Evolutionary conservation across 768 basidiomycete species (phyloP), one percentile per base, ranked within the genome.

Genomic region (Symmetrospora coprosmae): DNA sequence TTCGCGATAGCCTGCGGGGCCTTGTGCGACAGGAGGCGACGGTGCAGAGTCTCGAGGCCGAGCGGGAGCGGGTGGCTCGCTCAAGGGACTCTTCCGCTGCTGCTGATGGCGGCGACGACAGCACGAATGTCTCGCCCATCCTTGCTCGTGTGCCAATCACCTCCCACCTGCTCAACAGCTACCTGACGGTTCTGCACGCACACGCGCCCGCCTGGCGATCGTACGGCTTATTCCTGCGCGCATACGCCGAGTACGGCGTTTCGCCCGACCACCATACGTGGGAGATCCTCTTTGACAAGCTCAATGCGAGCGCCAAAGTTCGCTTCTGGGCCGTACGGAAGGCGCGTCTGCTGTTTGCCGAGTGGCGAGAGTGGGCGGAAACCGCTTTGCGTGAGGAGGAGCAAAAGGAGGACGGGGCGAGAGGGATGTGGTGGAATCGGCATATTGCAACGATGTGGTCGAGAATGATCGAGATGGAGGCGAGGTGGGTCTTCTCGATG

Each of bases 361-460:
- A 58, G 33, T 58, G 55, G 55, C 21, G 25, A 8, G 55, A 58
- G n/a, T 58, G 55, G 55, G n/a, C 46, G 52, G 40, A 55, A 19
- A 55, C 8, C 27, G n/a, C 21, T 25, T 33, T 14, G 6, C 25
- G 28, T 23, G 21, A 5, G 4, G 13, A 46, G 3, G 19, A 27
- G 28, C 21, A 47, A 25, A 40, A 11, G 28, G 30, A 33, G 9
- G 30, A 43, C 46, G 34, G 34, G 30, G 43, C 30, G n/a, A n/a
- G n/a, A n/a, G n/a, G n/a, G n/a, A n/a, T n/a, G n/a, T n/a, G n/a
- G n/a, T n/a, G n/a, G n/a, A 31, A 39, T 47, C 19, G 55, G 23
- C 55, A 58, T 47, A 25, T 58, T n/a, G 55, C 43, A 30, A 43
- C 30, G 25, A 46, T 58, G 7, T 58, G 37, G 27, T 30, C 40